Evolutionary conservation across 73 alveolate species (phyloP).

Genomic region (Loxodes magnus): DNA sequence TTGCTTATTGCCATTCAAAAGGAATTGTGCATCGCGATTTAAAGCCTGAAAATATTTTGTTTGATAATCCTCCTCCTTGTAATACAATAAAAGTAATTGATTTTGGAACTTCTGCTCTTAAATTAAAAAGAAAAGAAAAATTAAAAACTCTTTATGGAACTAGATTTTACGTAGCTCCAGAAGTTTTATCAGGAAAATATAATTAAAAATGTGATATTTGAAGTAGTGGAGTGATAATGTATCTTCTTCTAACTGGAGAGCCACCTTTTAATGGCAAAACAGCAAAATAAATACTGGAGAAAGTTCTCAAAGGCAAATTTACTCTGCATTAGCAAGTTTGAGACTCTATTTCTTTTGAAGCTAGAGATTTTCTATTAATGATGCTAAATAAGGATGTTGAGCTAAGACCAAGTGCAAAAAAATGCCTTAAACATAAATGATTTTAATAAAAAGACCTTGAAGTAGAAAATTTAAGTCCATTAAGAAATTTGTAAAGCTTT

Average conservation of each 20-base stretch:
- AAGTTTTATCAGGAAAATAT: slow-evolving; percentile 39
- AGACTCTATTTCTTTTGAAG: slow-evolving; percentile 35
- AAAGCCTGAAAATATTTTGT: slow-evolving; percentile 70
- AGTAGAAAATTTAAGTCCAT: slow-evolving; percentile 3
- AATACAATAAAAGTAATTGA: slow-evolving; percentile 50
- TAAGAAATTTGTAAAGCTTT: slow-evolving; percentile 3
- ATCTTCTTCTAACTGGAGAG: slow-evolving; percentile 47
- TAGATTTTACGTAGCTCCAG: slow-evolving; percentile 69
- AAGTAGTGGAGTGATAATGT: slow-evolving; percentile 63
- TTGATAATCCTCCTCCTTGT: slow-evolving; percentile 31
- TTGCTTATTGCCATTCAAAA: slow-evolving; percentile 46
- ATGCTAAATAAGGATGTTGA: slow-evolving; percentile 17
- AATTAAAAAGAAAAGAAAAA: slow-evolving; percentile 14
- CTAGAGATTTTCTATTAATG: slow-evolving; percentile 40
- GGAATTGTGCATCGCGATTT: slow-evolving; percentile 68
- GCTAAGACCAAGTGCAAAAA: slow-evolving; percentile 34
- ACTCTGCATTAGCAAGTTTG: slow-evolving; percentile 21
- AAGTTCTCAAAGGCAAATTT: slow-evolving; percentile 29
- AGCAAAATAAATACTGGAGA: slow-evolving; percentile 31
- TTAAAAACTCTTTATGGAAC: slow-evolving; percentile 45
- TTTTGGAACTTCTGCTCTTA: slow-evolving; percentile 58
- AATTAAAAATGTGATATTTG: no score
- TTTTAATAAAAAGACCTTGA: background rate
- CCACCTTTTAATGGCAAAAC: slow-evolving; percentile 57
- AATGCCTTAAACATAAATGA: slow-evolving; percentile 38